Conservation (phyloP, 352 stramenopile species). For the Phytophthora ohioensis region DNA sequence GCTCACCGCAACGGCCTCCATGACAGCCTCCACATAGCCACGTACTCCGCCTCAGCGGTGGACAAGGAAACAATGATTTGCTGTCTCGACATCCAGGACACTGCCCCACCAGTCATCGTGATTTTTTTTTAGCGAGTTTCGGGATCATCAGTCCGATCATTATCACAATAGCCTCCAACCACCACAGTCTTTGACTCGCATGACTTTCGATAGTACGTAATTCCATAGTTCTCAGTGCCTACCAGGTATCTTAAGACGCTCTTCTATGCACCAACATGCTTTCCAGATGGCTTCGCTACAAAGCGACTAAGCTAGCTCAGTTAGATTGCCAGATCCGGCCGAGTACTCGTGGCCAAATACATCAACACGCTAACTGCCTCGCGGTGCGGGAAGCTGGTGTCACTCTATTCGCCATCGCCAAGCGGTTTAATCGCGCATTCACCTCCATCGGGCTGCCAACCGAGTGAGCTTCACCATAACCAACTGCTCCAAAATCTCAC, state of each 20-base stretch:
- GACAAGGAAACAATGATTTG: too few relatives aligned
- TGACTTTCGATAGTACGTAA: constrained; percentile 1
- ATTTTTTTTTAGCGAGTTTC: background rate
- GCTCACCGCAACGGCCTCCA: constrained; percentile 5
- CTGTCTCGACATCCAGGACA: too few relatives aligned
- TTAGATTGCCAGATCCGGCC: constrained; percentile 25
- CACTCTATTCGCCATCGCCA: background rate
- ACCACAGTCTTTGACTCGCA: background rate
- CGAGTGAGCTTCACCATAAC: constrained; percentile 16
- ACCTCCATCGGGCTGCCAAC: constrained; percentile 6
- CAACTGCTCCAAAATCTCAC: constrained; percentile 10
- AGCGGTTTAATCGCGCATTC: constrained; percentile 3
- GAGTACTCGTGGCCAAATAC: constrained; percentile 2
- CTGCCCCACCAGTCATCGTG: background rate
- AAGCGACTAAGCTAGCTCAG: constrained; percentile 28
- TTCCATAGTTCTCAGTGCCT: background rate
- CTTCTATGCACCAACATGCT: constrained; percentile 18
- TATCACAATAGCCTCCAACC: constrained; percentile 11
- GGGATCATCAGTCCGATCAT: constrained; percentile 9
- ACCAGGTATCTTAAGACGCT: constrained; percentile 3
- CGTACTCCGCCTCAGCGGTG: too few relatives aligned
- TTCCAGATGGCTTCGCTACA: background rate
- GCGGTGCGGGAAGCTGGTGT: constrained; percentile 1
- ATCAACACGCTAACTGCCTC: background rate
- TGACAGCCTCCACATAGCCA: constrained; percentile 5